These are phyloP conservation scores for Russula olivacea DNA, from an alignment of 768 basidiomycete genomes.

Conservation along the genomic window DNA sequence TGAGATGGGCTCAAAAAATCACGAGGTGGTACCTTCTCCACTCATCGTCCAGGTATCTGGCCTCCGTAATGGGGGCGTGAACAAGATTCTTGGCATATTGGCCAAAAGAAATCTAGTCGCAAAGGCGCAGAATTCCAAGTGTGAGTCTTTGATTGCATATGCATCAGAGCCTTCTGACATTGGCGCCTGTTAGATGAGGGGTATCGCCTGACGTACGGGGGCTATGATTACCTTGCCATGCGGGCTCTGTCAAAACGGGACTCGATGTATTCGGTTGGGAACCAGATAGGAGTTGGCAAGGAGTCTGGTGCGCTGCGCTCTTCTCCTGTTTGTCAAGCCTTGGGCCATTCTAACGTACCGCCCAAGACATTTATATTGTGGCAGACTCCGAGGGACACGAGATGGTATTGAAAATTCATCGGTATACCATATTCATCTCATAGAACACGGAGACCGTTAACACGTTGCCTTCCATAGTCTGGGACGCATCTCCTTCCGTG, in stretches of 20 bases:
- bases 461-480: slow-evolving; percentile 46
- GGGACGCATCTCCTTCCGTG: slow-evolving; percentile 94
- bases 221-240: slow-evolving; percentile 96
- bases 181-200: slow-evolving; percentile 70
- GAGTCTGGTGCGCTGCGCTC: slow-evolving; percentile 73
- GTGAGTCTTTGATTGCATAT: slow-evolving; percentile 42
- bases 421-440: slow-evolving; percentile 43
- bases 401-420: slow-evolving; percentile 89
- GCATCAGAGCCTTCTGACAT: neutral
- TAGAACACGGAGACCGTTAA: neutral
- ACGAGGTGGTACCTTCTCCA: slow-evolving; percentile 86
- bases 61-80: slow-evolving; percentile 87
- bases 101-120: slow-evolving; percentile 90
- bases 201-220: slow-evolving; percentile 94
- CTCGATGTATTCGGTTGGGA: slow-evolving; percentile 85
- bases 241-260: slow-evolving; percentile 87
- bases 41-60: slow-evolving; percentile 91
- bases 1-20: slow-evolving; percentile 98
- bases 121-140: slow-evolving; percentile 87
- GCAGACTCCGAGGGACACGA: slow-evolving; percentile 79
- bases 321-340: neutral
- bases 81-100: slow-evolving; percentile 84
- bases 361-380: slow-evolving; percentile 80
- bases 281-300: slow-evolving; percentile 98
- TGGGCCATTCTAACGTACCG: neutral